Conservation (phyloP, 2,329 filamentous ascomycete species). For the Ilyonectria robusta region DNA sequence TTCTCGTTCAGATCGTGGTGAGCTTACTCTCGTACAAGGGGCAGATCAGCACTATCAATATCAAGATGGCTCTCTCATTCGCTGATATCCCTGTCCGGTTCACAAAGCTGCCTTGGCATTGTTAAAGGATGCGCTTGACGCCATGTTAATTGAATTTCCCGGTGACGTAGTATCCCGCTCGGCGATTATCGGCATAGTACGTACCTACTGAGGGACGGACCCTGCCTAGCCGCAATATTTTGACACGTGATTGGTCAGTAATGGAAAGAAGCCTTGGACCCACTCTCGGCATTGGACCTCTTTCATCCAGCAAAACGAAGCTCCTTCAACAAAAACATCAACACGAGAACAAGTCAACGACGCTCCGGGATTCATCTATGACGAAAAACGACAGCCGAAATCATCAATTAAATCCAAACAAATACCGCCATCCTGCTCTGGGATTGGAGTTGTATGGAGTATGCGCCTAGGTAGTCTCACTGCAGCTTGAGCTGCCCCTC, state of each 20-base stretch:
- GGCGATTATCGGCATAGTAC: constrained; percentile 21
- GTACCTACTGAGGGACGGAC: constrained; percentile 34
- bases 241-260: constrained; percentile 33
- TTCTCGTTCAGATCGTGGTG: no score
- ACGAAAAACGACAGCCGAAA: not conserved
- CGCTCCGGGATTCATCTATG: not conserved
- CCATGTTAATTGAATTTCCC: constrained; percentile 25
- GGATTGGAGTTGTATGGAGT: constrained; percentile 18
- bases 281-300: constrained; percentile 25
- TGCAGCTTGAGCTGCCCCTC: constrained; percentile 39
- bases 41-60: no score
- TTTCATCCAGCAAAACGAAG: constrained; percentile 26
- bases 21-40: no score
- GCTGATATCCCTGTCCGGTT: no score
- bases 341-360: constrained; percentile 20
- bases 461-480: constrained; percentile 36
- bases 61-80: no score
- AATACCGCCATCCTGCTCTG: constrained; percentile 19
- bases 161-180: constrained; percentile 39
- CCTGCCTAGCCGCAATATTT: constrained; percentile 28
- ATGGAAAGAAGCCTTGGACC: constrained; percentile 18
- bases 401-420: not conserved
- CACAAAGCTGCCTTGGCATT: no score
- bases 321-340: constrained; percentile 16
- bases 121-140: no score